Conservation (phyloP, 129 eudicot genomes). For the Apium graveolens region DNA sequence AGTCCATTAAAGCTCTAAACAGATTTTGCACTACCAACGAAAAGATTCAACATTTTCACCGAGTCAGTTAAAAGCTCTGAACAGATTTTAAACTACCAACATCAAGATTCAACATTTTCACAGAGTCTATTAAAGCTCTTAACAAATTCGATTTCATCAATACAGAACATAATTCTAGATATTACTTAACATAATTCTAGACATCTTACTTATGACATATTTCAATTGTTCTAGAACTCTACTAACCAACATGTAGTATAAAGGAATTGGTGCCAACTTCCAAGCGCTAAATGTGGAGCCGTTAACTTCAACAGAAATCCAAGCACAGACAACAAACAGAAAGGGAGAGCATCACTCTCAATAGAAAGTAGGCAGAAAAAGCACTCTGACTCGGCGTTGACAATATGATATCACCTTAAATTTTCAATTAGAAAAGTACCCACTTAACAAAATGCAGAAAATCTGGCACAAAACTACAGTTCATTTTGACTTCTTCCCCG, state of each 20-base stretch:
- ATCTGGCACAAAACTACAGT: neutral
- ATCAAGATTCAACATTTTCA: neutral
- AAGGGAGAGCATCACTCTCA: neutral
- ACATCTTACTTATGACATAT: neutral
- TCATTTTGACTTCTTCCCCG: slow-evolving; percentile 17
- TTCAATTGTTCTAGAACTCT: neutral
- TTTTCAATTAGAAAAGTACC: neutral
- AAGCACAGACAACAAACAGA: neutral
- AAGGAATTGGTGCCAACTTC: neutral
- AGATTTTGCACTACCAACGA: neutral
- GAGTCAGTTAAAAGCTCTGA: neutral
- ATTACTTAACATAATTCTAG: neutral
- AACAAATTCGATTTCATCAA: neutral
- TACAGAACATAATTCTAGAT: neutral
- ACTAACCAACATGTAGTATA: neutral
- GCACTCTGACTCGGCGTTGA: neutral
- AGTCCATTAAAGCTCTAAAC: neutral
- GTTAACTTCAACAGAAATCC: neutral
- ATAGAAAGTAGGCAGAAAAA: neutral
- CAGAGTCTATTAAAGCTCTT: neutral
- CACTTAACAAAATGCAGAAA: neutral
- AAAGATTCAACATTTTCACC: neutral
- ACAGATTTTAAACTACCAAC: neutral
- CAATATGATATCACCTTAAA: neutral
- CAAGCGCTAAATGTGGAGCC: neutral